phyloP scores from a whole-genome alignment of 169 alveolate genomes.

The Plasmodium yoelii region DNA sequence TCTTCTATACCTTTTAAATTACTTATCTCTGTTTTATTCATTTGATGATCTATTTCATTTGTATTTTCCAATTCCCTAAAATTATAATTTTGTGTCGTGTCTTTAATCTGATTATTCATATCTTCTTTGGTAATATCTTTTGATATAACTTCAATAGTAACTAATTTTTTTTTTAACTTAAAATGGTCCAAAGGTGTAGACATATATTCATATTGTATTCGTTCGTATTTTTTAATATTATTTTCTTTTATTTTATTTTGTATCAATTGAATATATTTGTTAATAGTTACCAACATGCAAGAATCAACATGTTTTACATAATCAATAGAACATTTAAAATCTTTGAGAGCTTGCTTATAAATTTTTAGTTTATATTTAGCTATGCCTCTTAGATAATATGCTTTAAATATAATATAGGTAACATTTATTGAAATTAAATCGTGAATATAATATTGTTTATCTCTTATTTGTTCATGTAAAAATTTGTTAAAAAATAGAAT shows the following conservation, averaged over 20 bases:
- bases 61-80: not conserved
- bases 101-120: not conserved
- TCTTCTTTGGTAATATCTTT: constrained; percentile 8
- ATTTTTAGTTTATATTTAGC: constrained; percentile 74
- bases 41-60: not conserved
- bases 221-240: constrained; percentile 41
- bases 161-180: constrained; percentile 30
- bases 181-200: constrained; percentile 14
- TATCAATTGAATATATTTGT: constrained; percentile 35
- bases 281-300: constrained; percentile 5
- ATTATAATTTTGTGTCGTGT: not conserved
- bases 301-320: constrained; percentile 5
- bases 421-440: constrained; percentile 25
- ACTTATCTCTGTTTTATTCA: not conserved
- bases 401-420: constrained; percentile 58
- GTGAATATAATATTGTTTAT: constrained; percentile 9
- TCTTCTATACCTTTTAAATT: not conserved
- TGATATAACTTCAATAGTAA: constrained; percentile 40
- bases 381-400: constrained; percentile 73
- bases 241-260: constrained; percentile 51
- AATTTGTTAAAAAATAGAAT: constrained; percentile 66
- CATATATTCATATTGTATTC: constrained; percentile 69
- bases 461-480: constrained; percentile 20
- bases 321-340: constrained; percentile 47
- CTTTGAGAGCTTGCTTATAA: constrained; percentile 47